Conservation (phyloP, 345 rosid species). For the Psidium guajava region DNA sequence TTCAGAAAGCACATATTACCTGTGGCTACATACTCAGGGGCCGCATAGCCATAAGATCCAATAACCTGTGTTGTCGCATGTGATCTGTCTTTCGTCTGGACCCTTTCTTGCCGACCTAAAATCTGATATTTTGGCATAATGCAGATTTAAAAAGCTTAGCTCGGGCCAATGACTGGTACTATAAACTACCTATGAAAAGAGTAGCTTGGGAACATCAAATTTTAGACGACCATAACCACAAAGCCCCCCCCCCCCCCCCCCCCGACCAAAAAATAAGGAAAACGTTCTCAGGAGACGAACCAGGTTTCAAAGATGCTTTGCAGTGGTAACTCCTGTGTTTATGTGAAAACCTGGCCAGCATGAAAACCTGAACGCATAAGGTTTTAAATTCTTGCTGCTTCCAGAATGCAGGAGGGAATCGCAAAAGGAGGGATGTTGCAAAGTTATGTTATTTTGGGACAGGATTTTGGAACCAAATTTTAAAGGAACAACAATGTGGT, state of each 20-base stretch:
- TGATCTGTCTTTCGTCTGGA: background rate
- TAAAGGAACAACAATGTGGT: no score
- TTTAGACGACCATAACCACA: background rate
- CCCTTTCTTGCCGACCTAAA: constrained; percentile 4
- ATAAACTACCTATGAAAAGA: background rate
- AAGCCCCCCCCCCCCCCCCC: background rate
- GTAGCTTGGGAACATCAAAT: background rate
- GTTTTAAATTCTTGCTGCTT: background rate
- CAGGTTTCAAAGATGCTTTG: background rate
- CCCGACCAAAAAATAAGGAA: background rate
- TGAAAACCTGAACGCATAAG: background rate
- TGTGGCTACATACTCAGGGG: constrained; percentile 1
- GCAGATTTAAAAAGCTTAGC: background rate
- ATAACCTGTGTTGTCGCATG: background rate
- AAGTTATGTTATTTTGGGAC: background rate
- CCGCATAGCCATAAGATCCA: constrained; percentile 2
- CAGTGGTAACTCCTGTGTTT: background rate
- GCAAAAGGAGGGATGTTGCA: background rate
- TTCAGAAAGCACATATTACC: background rate
- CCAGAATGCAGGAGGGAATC: background rate
- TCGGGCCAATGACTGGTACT: background rate
- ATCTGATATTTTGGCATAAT: background rate
- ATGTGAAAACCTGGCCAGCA: background rate
- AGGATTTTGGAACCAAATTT: background rate
- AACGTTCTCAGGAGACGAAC: background rate